Conservation (phyloP, 2,329 filamentous ascomycete genomes). For the Xylariaceae sp. region DNA sequence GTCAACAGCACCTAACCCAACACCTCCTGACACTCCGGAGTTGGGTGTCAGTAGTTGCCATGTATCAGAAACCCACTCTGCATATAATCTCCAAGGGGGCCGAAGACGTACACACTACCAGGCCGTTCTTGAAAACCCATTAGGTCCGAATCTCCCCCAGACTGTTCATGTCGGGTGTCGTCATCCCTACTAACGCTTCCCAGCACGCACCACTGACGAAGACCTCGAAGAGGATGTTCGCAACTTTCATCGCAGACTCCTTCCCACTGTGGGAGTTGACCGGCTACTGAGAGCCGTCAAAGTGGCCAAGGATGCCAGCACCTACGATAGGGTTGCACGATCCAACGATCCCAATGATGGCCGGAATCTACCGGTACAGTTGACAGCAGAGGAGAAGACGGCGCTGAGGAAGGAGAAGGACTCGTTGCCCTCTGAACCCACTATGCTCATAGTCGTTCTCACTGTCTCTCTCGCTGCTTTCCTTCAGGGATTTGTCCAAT, state of each 20-base stretch:
- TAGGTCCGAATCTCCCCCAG: conserved; percentile 22
- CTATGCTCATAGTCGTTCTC: conserved; percentile 38
- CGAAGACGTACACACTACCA: conserved; percentile 32
- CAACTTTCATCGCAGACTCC: conserved; percentile 28
- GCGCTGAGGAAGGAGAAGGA: conserved; percentile 37
- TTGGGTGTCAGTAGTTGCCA: conserved; percentile 1
- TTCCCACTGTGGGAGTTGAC: conserved; percentile 30
- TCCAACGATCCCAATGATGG: conserved; percentile 22
- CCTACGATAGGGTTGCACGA: conserved; percentile 37
- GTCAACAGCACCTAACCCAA: conserved; percentile 4
- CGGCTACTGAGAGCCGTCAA: conserved; percentile 36
- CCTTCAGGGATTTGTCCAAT: conserved; percentile 42
- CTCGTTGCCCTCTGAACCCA: conserved; percentile 35
- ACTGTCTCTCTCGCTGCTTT: conserved; percentile 42
- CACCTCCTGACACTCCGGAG: conserved; percentile 10
- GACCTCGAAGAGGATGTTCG: conserved; percentile 36
- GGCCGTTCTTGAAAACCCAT: conserved; percentile 36
- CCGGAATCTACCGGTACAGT: conserved; percentile 30
- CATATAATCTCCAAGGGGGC: conserved; percentile 24
- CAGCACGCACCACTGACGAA: conserved; percentile 36
- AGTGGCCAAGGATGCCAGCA: conserved; percentile 37
- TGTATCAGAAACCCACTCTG: conserved; percentile 7
- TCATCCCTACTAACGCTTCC: conserved; percentile 2
- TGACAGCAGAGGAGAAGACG: conserved; percentile 34
- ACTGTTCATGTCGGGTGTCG: neutral